Evolutionary conservation across 1,284 basidiomycete species (phyloP), one percentile per base, ranked within the genome.

Genomic region (Amylostereum areolatum): DNA sequence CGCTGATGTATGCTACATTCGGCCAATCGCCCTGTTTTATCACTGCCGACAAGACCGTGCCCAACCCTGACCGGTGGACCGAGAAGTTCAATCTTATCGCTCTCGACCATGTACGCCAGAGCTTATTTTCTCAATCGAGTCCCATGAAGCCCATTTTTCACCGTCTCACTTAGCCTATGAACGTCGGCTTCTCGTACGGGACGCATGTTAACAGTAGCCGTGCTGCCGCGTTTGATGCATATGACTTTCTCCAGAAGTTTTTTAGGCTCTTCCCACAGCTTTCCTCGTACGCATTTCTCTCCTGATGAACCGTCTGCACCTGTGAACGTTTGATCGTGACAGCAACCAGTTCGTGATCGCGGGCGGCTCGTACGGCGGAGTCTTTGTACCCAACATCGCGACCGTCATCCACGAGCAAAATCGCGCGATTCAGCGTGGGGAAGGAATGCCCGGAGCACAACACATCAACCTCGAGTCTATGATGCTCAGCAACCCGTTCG

Each of bases 211-310:
- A 65, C 49, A 66, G 60, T 39, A 66, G 65, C 31, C 56, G 58
- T 0, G 54, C 51, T 11, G 63, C 63, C 3, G 65, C 65, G 1
- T 45, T 57, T 37, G 66, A 68, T 49, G 62, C 62, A n/a, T 68
- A 66, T 48, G 66, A 66, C 51, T 69, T 68, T 49, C 40, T 68
- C 31, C 64, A 67, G 48, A 66, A 64, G 43, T 65, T 68, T 53
- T 67, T 61, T 52, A 47, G 52, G 3, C 47, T 68, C n/a, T 66
- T 57, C 49, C 65, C 64, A 5, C 52, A 61, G 3, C 49, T 66
- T 3, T 29, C 54, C 2, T 53, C 55, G 66, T 66, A 47, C 7
- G 28, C 31, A 30, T 9, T 45, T 6, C 28, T 11, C 25, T 30
- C 18, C 31, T 46, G 4, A 2, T 41, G 40, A 41, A n/a, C n/a